Conservation (phyloP, 2,329 filamentous ascomycete species). For the Colletotrichum spaethianum region DNA sequence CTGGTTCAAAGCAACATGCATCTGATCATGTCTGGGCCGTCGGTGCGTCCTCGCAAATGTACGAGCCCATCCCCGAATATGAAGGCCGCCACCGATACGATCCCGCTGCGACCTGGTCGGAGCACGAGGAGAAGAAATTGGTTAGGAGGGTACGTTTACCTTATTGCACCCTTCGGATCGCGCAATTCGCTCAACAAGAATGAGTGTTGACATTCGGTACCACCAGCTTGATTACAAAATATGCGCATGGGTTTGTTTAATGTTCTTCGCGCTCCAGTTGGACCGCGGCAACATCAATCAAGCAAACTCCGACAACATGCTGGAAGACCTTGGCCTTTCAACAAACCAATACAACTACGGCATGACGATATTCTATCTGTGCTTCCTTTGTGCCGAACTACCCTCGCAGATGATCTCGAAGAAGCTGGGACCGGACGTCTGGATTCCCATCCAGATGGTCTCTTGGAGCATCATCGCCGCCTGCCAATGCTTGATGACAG, state of each 20-base stretch:
- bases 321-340: conserved; percentile 48
- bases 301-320: conserved; percentile 53
- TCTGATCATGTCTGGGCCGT: conserved; percentile 21
- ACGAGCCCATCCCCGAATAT: conserved; percentile 67
- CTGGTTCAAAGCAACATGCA: conserved; percentile 5
- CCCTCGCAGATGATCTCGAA: conserved; percentile 68
- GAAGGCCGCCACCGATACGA: conserved; percentile 73
- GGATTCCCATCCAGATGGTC: conserved; percentile 63
- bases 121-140: conserved; percentile 69
- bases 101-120: conserved; percentile 68
- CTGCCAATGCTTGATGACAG: conserved; percentile 50
- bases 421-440: conserved; percentile 62
- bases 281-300: conserved; percentile 54
- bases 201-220: not conserved
- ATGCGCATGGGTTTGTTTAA: conserved; percentile 50
- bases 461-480: conserved; percentile 53
- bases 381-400: conserved; percentile 66
- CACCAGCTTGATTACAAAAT: conserved; percentile 49
- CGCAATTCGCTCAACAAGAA: not conserved
- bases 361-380: conserved; percentile 63
- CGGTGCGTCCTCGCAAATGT: conserved; percentile 46
- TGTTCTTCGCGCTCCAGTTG: conserved; percentile 55
- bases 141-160: conserved; percentile 63
- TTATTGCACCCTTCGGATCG: too few relatives aligned
- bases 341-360: conserved; percentile 63